Conservation (phyloP, 83 land plant species). For the Picea abies region DNA sequence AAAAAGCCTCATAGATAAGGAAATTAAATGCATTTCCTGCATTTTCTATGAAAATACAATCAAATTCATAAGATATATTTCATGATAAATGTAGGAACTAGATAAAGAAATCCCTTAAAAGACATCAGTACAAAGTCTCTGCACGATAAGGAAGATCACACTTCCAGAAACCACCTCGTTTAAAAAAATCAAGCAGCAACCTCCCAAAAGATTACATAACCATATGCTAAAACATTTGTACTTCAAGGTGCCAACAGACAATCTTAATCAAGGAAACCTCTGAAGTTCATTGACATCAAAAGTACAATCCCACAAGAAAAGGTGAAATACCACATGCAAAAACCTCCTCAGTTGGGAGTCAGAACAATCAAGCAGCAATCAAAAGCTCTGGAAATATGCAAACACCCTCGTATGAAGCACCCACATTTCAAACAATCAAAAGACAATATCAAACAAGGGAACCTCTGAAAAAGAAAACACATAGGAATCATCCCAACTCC, state of each 20-base stretch:
- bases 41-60: no score
- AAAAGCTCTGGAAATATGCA: neutral
- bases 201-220: no score
- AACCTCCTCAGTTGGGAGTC: neutral
- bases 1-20: no score
- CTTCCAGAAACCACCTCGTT: neutral
- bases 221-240: neutral
- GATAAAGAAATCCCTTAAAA: no score
- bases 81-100: no score
- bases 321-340: neutral
- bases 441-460: neutral
- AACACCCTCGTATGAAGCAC: neutral
- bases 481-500: neutral
- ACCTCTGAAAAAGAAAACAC: slow-evolving; percentile 4
- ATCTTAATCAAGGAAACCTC: neutral
- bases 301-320: no score
- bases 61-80: no score
- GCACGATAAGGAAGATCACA: neutral
- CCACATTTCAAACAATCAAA: neutral
- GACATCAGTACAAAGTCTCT: no score
- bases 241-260: neutral
- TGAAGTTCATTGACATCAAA: neutral
- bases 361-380: neutral
- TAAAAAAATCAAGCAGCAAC: neutral
- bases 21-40: no score